Percentiles rank a stretch among this genome's conserved stretches.
Evolutionary conservation across 2,329 filamentous ascomycete genomes (phyloP).

Genomic region (Epichloe festucae): DNA sequence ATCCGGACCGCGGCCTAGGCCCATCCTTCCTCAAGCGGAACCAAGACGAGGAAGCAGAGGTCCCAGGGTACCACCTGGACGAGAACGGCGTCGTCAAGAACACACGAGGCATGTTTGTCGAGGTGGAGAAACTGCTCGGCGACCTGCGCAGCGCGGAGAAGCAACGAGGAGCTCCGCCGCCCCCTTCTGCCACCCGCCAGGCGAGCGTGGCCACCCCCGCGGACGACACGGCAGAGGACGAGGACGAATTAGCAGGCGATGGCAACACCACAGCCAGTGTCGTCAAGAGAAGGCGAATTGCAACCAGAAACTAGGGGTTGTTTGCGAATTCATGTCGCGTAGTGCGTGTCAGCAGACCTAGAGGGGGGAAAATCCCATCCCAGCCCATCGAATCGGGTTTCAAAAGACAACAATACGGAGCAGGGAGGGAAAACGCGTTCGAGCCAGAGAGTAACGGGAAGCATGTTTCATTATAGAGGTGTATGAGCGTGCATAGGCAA

Average conservation of each 20-base stretch:
- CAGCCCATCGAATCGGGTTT: no score
- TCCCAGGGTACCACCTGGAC: slow-evolving; percentile 52
- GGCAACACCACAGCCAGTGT: slow-evolving; percentile 20
- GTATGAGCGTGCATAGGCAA: no score
- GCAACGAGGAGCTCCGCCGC: slow-evolving; percentile 27
- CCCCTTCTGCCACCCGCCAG: slow-evolving; percentile 18
- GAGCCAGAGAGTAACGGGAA: neutral
- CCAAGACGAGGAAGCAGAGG: slow-evolving; percentile 30
- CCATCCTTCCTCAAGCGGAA: slow-evolving; percentile 40
- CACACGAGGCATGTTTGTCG: slow-evolving; percentile 77
- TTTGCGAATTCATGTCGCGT: neutral
- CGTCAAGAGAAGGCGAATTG: slow-evolving; percentile 24
- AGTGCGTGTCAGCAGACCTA: neutral
- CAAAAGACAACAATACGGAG: no score
- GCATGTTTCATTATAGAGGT: no score
- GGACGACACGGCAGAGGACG: slow-evolving; percentile 35
- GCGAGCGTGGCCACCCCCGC: slow-evolving; percentile 27
- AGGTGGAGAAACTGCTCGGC: slow-evolving; percentile 67
- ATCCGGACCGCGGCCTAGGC: slow-evolving; percentile 59
- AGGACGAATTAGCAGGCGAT: slow-evolving; percentile 34
- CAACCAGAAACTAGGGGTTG: slow-evolving; percentile 19
- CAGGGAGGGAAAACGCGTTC: neutral
- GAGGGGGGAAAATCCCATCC: no score
- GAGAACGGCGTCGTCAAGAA: slow-evolving; percentile 83
- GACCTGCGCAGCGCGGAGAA: slow-evolving; percentile 65